A percentile compares a stretch with the other conserved stretches of the same genome.
These are phyloP conservation scores for Nothophytophthora sp. DNA, from an alignment of 352 stramenopile species.

Conservation along the genomic window DNA sequence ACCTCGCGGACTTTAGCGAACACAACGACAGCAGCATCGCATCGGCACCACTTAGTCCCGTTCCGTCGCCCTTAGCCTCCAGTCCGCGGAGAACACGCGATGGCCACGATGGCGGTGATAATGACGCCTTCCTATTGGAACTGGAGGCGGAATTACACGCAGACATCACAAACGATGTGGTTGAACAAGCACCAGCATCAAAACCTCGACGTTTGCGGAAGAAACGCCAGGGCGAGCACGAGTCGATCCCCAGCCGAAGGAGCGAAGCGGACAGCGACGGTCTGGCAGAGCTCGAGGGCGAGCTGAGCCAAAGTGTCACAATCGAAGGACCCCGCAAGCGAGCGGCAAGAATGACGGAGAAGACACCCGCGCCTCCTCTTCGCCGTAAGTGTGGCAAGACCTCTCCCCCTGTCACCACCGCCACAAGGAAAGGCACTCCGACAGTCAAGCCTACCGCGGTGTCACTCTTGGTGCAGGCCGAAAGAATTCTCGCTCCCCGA, in stretches of 20 bases:
- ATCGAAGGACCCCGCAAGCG: neutral
- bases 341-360: neutral
- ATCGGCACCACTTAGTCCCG: constrained; percentile 7
- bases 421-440: constrained; percentile 3
- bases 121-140: constrained; percentile 22
- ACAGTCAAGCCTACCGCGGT: neutral
- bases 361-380: neutral
- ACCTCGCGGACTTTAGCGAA: neutral
- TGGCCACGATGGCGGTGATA: constrained; percentile 7
- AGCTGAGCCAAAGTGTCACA: constrained; percentile 16
- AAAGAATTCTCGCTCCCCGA: too few relatives aligned
- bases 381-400: constrained; percentile 6
- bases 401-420: constrained; percentile 1
- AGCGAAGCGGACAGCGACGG: constrained; percentile 19
- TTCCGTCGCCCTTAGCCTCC: constrained; percentile 2
- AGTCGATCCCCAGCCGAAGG: neutral
- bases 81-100: neutral
- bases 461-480: too few relatives aligned
- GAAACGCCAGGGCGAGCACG: neutral
- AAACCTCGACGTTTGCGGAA: neutral
- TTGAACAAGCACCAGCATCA: neutral
- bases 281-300: constrained; percentile 34
- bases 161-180: constrained; percentile 13
- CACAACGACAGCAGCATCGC: constrained; percentile 1
- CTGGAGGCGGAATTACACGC: constrained; percentile 26